Base-by-base conservation (phyloP, 139 green algal genomes). In the Raphidocelis subcapitata region DNA sequence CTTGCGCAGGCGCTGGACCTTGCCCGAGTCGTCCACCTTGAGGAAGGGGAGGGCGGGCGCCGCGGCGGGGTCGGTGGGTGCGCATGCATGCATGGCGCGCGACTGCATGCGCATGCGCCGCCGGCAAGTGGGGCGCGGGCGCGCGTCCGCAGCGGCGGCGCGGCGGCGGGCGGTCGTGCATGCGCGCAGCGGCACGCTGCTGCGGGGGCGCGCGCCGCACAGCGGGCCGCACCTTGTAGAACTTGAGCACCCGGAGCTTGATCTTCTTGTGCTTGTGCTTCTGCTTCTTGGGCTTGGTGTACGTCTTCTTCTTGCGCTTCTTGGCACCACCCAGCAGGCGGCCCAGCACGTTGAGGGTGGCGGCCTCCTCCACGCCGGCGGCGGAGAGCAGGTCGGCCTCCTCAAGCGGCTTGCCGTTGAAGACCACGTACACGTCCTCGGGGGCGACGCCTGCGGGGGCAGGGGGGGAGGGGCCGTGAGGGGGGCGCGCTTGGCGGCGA, bases 181-280 rank as follows among this genome's bases (percentile, higher is more conserved):
- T n/a, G n/a, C n/a, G n/a, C n/a, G n/a, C n/a, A n/a, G n/a, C n/a
- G n/a, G n/a, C n/a, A n/a, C n/a, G n/a, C n/a, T n/a, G n/a, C n/a
- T n/a, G n/a, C n/a, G n/a, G n/a, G n/a, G n/a, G n/a, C n/a, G n/a
- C n/a, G n/a, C n/a, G n/a, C n/a, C n/a, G n/a, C n/a, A n/a, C n/a
- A 12, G 8, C 8, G 12, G 41, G 26, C 3, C 67, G 1, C 54
- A 88, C 87, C 82, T 90, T 93, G 85, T 91, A 93, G 80, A 89
- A 89, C 84, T 91, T 91, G 36, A 93, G 86, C 74, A 94, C 84
- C 32, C 86, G 74, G n/a, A 96, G 86, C 84, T 95, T 97, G 68
- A 97, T 90, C 91, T 98, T 97, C 89, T 97, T 98, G 91, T 98
- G 94, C 93, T 97, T 97, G 92, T 99, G 95, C 94, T 98, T 98